Conservation (phyloP, 768 basidiomycete genomes). For the Infundibulicybe gibba region DNA sequence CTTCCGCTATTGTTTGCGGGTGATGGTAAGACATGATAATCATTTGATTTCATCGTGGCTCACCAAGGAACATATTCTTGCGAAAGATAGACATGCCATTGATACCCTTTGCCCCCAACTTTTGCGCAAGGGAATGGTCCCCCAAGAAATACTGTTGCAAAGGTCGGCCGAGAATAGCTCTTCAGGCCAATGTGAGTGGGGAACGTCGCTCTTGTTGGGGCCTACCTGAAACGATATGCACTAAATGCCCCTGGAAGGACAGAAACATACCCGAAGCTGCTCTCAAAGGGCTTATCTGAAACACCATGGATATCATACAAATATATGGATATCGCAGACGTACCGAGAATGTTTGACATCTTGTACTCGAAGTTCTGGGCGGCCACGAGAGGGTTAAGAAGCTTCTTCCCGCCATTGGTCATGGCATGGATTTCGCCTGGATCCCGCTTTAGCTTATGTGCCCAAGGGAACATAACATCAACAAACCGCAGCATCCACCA, state of each 20-base stretch:
- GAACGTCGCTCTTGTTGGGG: not conserved
- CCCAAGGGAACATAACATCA: conserved; percentile 79
- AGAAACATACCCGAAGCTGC: conserved; percentile 92
- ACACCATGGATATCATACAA: not conserved
- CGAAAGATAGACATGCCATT: conserved; percentile 60
- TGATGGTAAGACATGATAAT: too few species aligned
- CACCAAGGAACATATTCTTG: conserved; percentile 78
- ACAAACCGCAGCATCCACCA: conserved; percentile 87
- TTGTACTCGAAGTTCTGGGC: conserved; percentile 96
- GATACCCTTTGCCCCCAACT: too few species aligned
- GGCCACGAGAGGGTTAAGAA: conserved; percentile 43
- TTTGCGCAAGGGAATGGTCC: conserved; percentile 47
- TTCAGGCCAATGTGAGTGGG: conserved; percentile 70
- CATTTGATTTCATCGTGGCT: too few species aligned
- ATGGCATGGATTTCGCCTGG: conserved; percentile 25
- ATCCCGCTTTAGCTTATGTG: conserved; percentile 77
- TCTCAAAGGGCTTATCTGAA: conserved; percentile 11
- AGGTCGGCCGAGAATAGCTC: conserved; percentile 82
- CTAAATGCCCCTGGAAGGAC: conserved; percentile 93
- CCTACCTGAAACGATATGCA: conserved; percentile 58
- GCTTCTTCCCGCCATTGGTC: not conserved
- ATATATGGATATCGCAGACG: conserved; percentile 55
- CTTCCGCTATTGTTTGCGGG: too few species aligned
- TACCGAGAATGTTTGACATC: conserved; percentile 91
- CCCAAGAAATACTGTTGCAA: conserved; percentile 96